Conservation (phyloP, 2,329 filamentous ascomycete species). For the Elsinoe perseae region DNA sequence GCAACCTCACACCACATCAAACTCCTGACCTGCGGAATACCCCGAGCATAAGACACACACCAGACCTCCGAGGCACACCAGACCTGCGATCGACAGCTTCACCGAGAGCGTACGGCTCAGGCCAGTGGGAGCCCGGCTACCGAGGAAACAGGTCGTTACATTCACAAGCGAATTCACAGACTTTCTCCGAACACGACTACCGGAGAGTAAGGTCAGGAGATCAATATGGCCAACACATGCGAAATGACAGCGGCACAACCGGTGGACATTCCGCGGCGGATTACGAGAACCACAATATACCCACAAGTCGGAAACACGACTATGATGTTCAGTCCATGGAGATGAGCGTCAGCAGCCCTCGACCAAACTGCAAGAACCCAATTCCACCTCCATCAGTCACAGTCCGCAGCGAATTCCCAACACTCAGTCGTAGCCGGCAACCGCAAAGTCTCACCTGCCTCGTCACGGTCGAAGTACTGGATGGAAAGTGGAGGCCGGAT, state of each 20-base stretch:
- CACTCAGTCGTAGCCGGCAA: slow-evolving; percentile 80
- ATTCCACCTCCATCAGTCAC: slow-evolving; percentile 89
- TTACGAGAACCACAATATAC: slow-evolving; percentile 59
- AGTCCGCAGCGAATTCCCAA: slow-evolving; percentile 93
- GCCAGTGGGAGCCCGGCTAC: slow-evolving; percentile 12
- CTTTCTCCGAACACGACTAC: slow-evolving; percentile 10
- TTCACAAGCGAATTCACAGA: slow-evolving; percentile 11
- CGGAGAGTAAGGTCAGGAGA: slow-evolving; percentile 6
- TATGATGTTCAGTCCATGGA: slow-evolving; percentile 97
- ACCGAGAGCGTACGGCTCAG: slow-evolving; percentile 11
- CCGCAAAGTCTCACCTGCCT: slow-evolving; percentile 93
- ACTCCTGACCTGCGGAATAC: slow-evolving; percentile 13
- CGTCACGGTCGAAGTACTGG: slow-evolving; percentile 86
- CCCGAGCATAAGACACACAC: slow-evolving; percentile 31
- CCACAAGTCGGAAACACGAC: slow-evolving; percentile 67
- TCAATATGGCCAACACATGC: slow-evolving; percentile 46
- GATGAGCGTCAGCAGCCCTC: slow-evolving; percentile 67
- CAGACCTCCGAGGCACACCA: slow-evolving; percentile 20
- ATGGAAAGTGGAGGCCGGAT: slow-evolving; percentile 82
- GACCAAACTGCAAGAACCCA: slow-evolving; percentile 64
- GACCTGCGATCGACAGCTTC: slow-evolving; percentile 10
- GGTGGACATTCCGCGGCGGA: slow-evolving; percentile 65
- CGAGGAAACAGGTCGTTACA: slow-evolving; percentile 10
- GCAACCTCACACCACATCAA: slow-evolving; percentile 25
- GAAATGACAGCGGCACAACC: slow-evolving; percentile 72